phyloP scores from a whole-genome alignment of 148 eudicot species.

The Cornus florida region DNA sequence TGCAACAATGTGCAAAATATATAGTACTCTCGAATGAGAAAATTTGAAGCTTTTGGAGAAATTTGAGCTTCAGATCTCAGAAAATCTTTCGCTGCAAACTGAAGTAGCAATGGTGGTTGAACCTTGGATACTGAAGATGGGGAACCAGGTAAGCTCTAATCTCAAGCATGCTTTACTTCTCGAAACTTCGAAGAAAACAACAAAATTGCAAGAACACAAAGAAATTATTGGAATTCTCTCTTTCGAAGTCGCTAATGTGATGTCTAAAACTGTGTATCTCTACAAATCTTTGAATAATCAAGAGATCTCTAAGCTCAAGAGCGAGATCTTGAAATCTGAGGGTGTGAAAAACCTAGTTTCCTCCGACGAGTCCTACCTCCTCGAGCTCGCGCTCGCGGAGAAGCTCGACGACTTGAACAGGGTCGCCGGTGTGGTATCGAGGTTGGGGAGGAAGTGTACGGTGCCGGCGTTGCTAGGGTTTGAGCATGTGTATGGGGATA shows the following conservation, averaged over 20 bases:
- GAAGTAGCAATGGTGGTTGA: conserved; percentile 72
- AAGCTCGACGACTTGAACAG: conserved; percentile 71
- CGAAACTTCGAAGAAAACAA: conserved; percentile 28
- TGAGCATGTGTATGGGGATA: conserved; percentile 82
- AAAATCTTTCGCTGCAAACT: no score
- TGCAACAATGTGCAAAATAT: no score
- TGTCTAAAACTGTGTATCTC: conserved; percentile 74
- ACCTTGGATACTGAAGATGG: conserved; percentile 80
- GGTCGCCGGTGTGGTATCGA: conserved; percentile 68
- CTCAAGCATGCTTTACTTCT: conserved; percentile 62
- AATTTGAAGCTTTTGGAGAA: neutral
- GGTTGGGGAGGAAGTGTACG: conserved; percentile 75
- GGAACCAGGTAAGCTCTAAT: conserved; percentile 73
- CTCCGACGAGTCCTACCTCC: conserved; percentile 48
- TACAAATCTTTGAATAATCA: conserved; percentile 59
- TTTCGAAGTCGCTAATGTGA: conserved; percentile 87
- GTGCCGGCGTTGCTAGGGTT: conserved; percentile 70
- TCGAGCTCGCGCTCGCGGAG: conserved; percentile 62
- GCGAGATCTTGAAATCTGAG: conserved; percentile 56
- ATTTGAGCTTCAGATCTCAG: neutral
- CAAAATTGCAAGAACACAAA: conserved; percentile 25
- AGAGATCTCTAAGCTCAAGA: conserved; percentile 56
- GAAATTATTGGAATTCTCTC: conserved; percentile 67
- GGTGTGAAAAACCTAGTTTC: conserved; percentile 63
- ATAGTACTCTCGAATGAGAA: neutral